Evolutionary conservation across 2,329 filamentous ascomycete species (phyloP).

Genomic region (Neofusicoccum parvum): DNA sequence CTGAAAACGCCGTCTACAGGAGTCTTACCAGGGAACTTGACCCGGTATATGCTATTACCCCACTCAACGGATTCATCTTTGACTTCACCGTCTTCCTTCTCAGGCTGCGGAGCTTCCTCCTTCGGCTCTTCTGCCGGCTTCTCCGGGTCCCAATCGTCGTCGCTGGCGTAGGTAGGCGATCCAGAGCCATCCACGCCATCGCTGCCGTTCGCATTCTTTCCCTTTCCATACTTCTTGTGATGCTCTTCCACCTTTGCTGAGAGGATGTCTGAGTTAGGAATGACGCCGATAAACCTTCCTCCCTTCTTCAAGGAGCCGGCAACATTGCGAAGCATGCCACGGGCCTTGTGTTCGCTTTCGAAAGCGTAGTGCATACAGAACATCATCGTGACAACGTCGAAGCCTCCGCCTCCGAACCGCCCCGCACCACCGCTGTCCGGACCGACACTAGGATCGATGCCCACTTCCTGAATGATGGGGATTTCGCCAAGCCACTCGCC

Average conservation of each 20-base stretch:
- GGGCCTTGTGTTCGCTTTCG: conserved; percentile 85
- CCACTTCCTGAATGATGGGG: conserved; percentile 79
- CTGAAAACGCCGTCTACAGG: conserved; percentile 88
- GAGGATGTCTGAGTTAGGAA: conserved; percentile 95
- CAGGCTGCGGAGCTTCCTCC: conserved; percentile 29
- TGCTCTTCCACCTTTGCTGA: conserved; percentile 75
- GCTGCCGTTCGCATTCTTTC: conserved; percentile 31
- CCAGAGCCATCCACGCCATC: conserved; percentile 33
- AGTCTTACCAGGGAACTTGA: conserved; percentile 81
- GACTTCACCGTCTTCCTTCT: conserved; percentile 48
- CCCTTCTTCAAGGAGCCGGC: conserved; percentile 89
- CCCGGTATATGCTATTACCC: conserved; percentile 91
- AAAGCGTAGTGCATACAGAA: conserved; percentile 99
- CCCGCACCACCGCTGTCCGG: conserved; percentile 59
- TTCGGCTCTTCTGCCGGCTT: conserved; percentile 43
- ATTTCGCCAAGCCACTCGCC: conserved; percentile 80
- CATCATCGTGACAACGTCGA: conserved; percentile 98
- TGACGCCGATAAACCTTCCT: conserved; percentile 89
- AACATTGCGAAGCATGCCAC: conserved; percentile 91
- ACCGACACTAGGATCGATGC: conserved; percentile 74
- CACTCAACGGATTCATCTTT: conserved; percentile 64
- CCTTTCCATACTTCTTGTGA: conserved; percentile 59
- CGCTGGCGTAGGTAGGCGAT: conserved; percentile 26
- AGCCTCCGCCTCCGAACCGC: conserved; percentile 72
- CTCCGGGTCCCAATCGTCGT: conserved; percentile 49